Conservation (phyloP, 139 green algal genomes). For the Coccomyxa sp. region DNA sequence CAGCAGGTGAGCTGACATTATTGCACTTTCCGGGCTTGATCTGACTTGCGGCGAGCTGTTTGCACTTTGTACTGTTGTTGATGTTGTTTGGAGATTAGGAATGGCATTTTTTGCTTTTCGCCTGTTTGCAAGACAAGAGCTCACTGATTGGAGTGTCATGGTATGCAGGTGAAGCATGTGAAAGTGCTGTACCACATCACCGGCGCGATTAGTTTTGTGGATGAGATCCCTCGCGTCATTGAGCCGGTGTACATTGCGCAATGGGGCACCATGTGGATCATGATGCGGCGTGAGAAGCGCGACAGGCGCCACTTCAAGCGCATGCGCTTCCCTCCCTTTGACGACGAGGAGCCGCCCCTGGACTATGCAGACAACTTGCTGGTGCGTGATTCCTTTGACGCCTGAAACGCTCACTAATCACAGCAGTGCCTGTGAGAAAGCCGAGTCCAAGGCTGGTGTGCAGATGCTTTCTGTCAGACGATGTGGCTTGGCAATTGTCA, state of each 20-base stretch:
- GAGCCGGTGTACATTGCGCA: constrained; percentile 96
- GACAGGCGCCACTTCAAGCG: constrained; percentile 99
- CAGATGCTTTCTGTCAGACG: background rate
- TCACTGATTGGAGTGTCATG: background rate
- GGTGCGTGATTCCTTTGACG: constrained; percentile 16
- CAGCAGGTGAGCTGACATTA: constrained; percentile 70
- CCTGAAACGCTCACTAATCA: background rate
- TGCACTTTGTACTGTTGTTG: background rate
- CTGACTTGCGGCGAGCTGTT: background rate
- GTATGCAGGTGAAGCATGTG: constrained; percentile 86
- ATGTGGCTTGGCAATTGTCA: background rate
- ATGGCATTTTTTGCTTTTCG: background rate
- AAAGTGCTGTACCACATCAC: constrained; percentile 98
- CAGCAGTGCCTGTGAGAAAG: background rate
- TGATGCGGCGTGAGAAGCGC: constrained; percentile 99
- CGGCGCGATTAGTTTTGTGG: constrained; percentile 98
- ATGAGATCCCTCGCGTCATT: constrained; percentile 96
- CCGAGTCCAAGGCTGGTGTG: too few species aligned
- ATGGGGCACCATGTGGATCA: constrained; percentile 99
- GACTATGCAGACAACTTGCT: constrained; percentile 99
- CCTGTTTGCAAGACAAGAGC: background rate
- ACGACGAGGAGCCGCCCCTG: constrained; percentile 98
- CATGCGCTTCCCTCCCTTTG: constrained; percentile 99
- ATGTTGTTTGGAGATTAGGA: background rate
- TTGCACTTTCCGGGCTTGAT: background rate